phyloP scores from a whole-genome alignment of 2,329 filamentous ascomycete species.

The Acrocalymma vagum region DNA sequence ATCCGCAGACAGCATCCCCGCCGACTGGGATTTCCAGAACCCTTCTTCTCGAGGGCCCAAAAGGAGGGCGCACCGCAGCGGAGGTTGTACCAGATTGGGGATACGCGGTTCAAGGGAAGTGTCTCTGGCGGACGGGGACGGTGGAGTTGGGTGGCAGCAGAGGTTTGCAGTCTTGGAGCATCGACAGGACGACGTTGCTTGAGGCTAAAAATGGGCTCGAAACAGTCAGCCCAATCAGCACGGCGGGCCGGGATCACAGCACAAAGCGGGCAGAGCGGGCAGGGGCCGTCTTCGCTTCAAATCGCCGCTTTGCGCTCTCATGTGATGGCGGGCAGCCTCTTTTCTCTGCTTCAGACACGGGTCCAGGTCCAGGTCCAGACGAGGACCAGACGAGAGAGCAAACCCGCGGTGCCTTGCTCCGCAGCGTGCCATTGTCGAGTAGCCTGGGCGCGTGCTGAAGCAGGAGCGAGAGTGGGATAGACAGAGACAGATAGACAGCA shows the following conservation, averaged over 20 bases:
- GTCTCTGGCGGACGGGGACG: slow-evolving; percentile 29
- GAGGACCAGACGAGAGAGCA: slow-evolving; percentile 32
- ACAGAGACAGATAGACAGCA: not conserved
- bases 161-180: slow-evolving; percentile 42
- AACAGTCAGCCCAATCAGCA: slow-evolving; percentile 43
- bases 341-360: too few species aligned
- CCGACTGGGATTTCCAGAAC: too few species aligned
- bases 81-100: slow-evolving; percentile 42
- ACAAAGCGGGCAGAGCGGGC: too few species aligned
- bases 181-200: slow-evolving; percentile 49
- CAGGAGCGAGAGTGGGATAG: slow-evolving; percentile 20
- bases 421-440: slow-evolving; percentile 35
- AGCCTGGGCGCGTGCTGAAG: slow-evolving; percentile 47
- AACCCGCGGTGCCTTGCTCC: too few species aligned
- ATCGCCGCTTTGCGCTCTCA: slow-evolving; percentile 33
- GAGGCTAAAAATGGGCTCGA: slow-evolving; percentile 46
- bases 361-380: too few species aligned
- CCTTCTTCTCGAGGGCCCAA: slow-evolving; percentile 34
- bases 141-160: slow-evolving; percentile 43
- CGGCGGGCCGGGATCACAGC: slow-evolving; percentile 41
- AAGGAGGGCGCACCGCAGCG: slow-evolving; percentile 40
- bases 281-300: slow-evolving; percentile 29
- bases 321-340: slow-evolving; percentile 40
- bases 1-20: too few species aligned
- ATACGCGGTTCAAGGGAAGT: slow-evolving; percentile 29